A percentile compares a stretch with the other conserved stretches of the same genome.
Evolutionary conservation across 768 basidiomycete genomes (phyloP).

Genomic region (Leccinum pellstonianum): DNA sequence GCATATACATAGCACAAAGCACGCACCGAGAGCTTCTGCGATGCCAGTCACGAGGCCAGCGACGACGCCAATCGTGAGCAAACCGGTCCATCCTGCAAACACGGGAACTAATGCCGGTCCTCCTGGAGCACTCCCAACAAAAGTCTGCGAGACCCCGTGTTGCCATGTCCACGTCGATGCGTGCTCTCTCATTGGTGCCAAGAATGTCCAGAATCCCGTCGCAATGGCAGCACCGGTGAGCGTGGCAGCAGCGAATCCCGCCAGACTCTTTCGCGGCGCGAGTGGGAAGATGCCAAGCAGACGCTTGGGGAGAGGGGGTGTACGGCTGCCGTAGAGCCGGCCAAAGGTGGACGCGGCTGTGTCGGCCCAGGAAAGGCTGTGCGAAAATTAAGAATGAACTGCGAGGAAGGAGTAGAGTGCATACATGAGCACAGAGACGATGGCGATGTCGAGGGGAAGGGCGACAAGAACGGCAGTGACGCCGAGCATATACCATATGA

Average conservation of each 20-base stretch:
- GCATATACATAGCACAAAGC: constrained; percentile 5
- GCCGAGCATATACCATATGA: constrained; percentile 86
- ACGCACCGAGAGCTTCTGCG: constrained; percentile 86
- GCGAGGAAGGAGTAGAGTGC: constrained; percentile 28
- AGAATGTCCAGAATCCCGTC: constrained; percentile 66
- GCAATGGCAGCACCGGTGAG: constrained; percentile 70
- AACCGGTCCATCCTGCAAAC: constrained; percentile 40
- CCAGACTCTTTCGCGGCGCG: constrained; percentile 79
- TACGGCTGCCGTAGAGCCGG: constrained; percentile 73
- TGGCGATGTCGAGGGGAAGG: constrained; percentile 84
- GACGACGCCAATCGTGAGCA: constrained; percentile 55
- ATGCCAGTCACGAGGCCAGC: constrained; percentile 80
- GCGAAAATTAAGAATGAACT: background rate
- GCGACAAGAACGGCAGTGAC: constrained; percentile 71
- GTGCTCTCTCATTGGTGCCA: constrained; percentile 47
- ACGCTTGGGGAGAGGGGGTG: constrained; percentile 57
- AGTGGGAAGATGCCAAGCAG: constrained; percentile 55
- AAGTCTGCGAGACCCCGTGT: constrained; percentile 41
- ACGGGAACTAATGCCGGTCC: constrained; percentile 4
- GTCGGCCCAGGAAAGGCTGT: constrained; percentile 92
- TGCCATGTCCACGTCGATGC: constrained; percentile 59
- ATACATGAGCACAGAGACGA: constrained; percentile 87
- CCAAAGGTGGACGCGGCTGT: constrained; percentile 92
- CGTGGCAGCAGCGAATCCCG: constrained; percentile 78
- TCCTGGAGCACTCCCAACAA: constrained; percentile 5